Conservation (phyloP, 2,329 filamentous ascomycete genomes). For the Achaetomium macrosporum region DNA sequence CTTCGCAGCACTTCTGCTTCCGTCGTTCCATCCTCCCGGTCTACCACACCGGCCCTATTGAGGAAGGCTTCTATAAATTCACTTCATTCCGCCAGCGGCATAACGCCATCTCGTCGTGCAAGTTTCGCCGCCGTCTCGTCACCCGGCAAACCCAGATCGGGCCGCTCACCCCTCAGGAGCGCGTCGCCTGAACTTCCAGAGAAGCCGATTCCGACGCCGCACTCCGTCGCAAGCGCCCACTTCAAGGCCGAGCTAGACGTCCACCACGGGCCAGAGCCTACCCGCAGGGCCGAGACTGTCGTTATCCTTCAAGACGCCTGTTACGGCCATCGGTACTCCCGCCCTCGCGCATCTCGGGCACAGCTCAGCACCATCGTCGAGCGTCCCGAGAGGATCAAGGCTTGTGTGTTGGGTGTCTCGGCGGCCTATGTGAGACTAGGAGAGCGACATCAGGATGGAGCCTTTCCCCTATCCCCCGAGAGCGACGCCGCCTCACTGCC, state of each 20-base stretch:
- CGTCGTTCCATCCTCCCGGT: constrained; percentile 37
- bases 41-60: constrained; percentile 45
- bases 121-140: constrained; percentile 43
- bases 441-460: constrained; percentile 67
- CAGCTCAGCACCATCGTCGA: constrained; percentile 81
- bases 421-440: constrained; percentile 88
- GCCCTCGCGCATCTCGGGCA: constrained; percentile 68
- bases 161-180: constrained; percentile 33
- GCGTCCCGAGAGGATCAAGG: constrained; percentile 83
- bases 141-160: constrained; percentile 30
- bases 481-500: constrained; percentile 49
- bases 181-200: constrained; percentile 33
- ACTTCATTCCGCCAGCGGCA: constrained; percentile 42
- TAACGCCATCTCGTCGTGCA: constrained; percentile 41
- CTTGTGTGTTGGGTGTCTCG: constrained; percentile 73
- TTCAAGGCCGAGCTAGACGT: constrained; percentile 64
- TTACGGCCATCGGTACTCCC: constrained; percentile 87
- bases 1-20: constrained; percentile 30
- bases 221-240: constrained; percentile 58
- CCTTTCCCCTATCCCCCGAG: constrained; percentile 60
- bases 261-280: constrained; percentile 46
- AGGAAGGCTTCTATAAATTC: constrained; percentile 55
- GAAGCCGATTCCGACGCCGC: constrained; percentile 41
- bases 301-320: constrained; percentile 90
- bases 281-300: constrained; percentile 54